phyloP scores from a whole-genome alignment of 2,329 filamentous ascomycete species.

The Neurospora sp. region DNA sequence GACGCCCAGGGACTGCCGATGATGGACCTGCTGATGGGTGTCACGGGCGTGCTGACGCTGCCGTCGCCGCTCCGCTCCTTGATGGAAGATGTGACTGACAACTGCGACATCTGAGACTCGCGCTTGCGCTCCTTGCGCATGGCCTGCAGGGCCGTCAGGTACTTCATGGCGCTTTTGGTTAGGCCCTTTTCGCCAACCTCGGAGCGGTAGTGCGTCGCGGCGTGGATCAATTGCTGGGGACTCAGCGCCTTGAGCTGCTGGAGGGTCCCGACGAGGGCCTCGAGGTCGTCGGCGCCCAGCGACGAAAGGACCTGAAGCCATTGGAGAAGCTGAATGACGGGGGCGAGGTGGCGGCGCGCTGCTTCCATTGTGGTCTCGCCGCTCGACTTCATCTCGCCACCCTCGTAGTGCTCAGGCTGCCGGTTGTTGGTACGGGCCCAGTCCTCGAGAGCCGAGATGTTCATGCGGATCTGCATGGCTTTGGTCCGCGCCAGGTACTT shows the following conservation, averaged over 20 bases:
- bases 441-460: slow-evolving; percentile 87
- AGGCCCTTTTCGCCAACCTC: slow-evolving; percentile 93
- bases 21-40: slow-evolving; percentile 33
- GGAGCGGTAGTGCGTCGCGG: slow-evolving; percentile 83
- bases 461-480: slow-evolving; percentile 99
- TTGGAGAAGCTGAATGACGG: slow-evolving; percentile 86
- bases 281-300: slow-evolving; percentile 71
- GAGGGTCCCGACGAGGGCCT: slow-evolving; percentile 77
- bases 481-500: slow-evolving; percentile 94
- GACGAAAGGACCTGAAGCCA: slow-evolving; percentile 98
- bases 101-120: slow-evolving; percentile 9
- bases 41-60: slow-evolving; percentile 32
- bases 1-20: slow-evolving; percentile 31
- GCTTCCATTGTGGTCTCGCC: slow-evolving; percentile 84
- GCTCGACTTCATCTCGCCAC: slow-evolving; percentile 73
- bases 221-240: slow-evolving; percentile 81
- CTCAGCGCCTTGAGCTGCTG: slow-evolving; percentile 79
- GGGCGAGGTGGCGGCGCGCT: slow-evolving; percentile 73
- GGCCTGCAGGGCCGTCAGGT: slow-evolving; percentile 67
- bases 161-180: slow-evolving; percentile 79
- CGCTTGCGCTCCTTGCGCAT: slow-evolving; percentile 45
- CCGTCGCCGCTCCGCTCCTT: slow-evolving; percentile 32
- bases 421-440: slow-evolving; percentile 93
- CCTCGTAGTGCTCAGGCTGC: slow-evolving; percentile 90
- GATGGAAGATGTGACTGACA: slow-evolving; percentile 8